A percentile compares a stretch with the other conserved stretches of the same genome.
phyloP scores from a whole-genome alignment of 2,329 filamentous ascomycete species.

The Verticillium longisporum region DNA sequence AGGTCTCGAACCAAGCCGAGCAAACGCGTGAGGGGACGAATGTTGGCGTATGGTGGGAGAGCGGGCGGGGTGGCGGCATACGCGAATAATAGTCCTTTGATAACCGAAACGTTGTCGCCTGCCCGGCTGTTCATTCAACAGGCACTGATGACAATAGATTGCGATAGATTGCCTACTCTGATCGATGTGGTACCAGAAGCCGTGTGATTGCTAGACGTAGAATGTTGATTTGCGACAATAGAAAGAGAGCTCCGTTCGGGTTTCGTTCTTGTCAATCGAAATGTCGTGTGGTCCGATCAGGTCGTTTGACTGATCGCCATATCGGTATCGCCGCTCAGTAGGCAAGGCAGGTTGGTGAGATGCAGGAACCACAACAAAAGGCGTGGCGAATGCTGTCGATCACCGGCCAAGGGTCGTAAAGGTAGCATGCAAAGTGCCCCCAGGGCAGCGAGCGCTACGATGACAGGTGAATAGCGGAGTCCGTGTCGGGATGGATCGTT shows the following conservation, averaged over 20 bases:
- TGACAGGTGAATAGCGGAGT: too few relatives aligned
- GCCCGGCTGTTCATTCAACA: neutral
- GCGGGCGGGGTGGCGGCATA: neutral
- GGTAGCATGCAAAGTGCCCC: too few relatives aligned
- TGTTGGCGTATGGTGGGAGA: neutral
- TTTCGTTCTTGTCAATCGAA: neutral
- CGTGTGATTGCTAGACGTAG: neutral
- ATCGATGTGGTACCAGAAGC: neutral
- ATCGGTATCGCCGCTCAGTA: neutral
- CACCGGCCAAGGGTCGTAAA: neutral
- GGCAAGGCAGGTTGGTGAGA: neutral
- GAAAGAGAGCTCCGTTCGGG: too few relatives aligned
- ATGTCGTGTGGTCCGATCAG: neutral
- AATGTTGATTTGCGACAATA: too few relatives aligned
- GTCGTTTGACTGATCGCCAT: neutral
- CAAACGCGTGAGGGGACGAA: neutral
- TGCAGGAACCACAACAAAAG: slow-evolving; percentile 5
- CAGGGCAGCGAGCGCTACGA: too few relatives aligned
- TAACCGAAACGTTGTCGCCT: neutral
- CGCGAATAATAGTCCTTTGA: neutral
- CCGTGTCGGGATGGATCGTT: too few relatives aligned
- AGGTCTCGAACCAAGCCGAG: neutral
- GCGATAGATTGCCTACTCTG: neutral
- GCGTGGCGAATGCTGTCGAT: neutral
- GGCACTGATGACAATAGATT: neutral